Base-by-base conservation (phyloP, 441 rosid species). In the Gossypium gossypioides region DNA sequence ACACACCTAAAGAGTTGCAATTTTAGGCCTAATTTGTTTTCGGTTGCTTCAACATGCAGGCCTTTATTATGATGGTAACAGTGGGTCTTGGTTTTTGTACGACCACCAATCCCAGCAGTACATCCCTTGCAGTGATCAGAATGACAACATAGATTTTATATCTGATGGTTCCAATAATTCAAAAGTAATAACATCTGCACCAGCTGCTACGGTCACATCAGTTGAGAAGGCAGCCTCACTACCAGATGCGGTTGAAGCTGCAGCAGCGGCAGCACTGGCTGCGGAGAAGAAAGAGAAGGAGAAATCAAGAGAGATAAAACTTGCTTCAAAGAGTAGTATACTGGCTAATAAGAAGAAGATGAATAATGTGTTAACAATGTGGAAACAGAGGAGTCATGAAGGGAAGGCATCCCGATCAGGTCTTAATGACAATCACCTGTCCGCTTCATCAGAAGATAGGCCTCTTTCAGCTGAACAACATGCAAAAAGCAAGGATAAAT, bases 281-380 rank as follows among this genome's bases (percentile, higher is more conserved):
- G 96, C 99, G 7, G 99, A 92, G 83, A 95, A 91, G 88, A 95
- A 89, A 80, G 97, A 88, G 79, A 94, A 92, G 86, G 97, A 95
- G 78, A 92, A 84, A 84, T 69, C 86, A 21, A 95, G 89, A 78
- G 98, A 95, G 84, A 86, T 91, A 46, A 95, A 92, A 81, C 93
- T 91, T 67, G 91, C 97, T 65, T 94, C 97, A 54, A 94, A 90
- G 84, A 90, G 91, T 80, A 92, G 88, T 84, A 84, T 92, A 76
- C 78, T 88, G 79, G 96, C 97, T 57, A 95, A 73, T 85, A 95
- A 92, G 83, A 95, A 95, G 86, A 95, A 92, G 77, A 89, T 91
- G 96, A 95, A 83, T 84, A 94, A 91, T 72, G 93, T 87, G 34
- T 79, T 91, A 79, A 76, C 97, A 40, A 87, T 86, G 91, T 95